These are phyloP conservation scores for Claviceps arundinis DNA, from an alignment of 2,329 filamentous ascomycete genomes.

Conservation along the genomic window DNA sequence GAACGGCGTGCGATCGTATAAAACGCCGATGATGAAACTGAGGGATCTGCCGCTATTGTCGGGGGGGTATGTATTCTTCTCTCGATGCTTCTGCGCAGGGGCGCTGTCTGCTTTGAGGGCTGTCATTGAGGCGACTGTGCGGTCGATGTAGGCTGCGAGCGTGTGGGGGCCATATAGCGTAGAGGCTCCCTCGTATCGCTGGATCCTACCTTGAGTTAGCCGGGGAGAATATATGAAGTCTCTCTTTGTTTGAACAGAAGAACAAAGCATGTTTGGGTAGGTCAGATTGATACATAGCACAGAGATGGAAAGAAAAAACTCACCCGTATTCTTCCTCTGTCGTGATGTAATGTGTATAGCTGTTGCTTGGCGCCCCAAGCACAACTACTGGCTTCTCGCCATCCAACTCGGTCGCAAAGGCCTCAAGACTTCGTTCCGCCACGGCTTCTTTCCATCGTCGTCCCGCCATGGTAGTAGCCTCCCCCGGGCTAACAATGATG, in stretches of 20 bases:
- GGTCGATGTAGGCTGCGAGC: slow-evolving; percentile 74
- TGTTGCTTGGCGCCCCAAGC: slow-evolving; percentile 77
- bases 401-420: slow-evolving; percentile 27
- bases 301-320: neutral
- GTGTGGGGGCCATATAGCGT: slow-evolving; percentile 79
- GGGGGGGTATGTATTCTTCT: slow-evolving; percentile 50
- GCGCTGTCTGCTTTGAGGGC: slow-evolving; percentile 42
- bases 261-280: neutral
- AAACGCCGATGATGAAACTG: slow-evolving; percentile 66
- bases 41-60: slow-evolving; percentile 65
- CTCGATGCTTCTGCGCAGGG: slow-evolving; percentile 12
- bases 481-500: slow-evolving; percentile 74
- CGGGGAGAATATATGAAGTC: neutral
- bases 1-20: slow-evolving; percentile 54
- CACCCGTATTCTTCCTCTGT: slow-evolving; percentile 51
- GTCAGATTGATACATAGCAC: neutral
- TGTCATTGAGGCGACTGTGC: slow-evolving; percentile 56
- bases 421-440: slow-evolving; percentile 30
- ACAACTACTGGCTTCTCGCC: slow-evolving; percentile 53
- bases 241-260: neutral
- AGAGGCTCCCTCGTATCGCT: slow-evolving; percentile 83
- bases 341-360: slow-evolving; percentile 67
- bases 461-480: slow-evolving; percentile 85
- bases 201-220: slow-evolving; percentile 33
- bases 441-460: slow-evolving; percentile 71